Conservation (phyloP, 371 early-diverging fungal genomes). For the Mortierella sp. region DNA sequence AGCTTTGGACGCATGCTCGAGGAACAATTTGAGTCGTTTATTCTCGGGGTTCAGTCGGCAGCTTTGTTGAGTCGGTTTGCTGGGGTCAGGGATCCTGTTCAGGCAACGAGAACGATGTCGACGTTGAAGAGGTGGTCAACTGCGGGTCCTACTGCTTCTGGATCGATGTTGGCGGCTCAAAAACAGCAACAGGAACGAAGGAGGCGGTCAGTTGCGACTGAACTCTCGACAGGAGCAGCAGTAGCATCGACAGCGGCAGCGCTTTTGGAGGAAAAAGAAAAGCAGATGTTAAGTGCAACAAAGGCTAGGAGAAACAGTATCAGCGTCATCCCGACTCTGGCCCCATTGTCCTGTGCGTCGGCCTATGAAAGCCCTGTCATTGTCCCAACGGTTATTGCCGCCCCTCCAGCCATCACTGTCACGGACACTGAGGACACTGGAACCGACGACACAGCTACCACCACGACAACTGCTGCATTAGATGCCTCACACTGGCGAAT, state of each 20-base stretch:
- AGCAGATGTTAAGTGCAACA: not conserved
- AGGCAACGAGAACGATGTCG: not conserved
- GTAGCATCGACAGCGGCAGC: not conserved
- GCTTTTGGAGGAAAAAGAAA: not conserved
- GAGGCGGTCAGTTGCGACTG: not conserved
- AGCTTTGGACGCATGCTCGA: not conserved
- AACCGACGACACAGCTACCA: not conserved
- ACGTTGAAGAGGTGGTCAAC: not conserved
- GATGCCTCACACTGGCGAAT: not conserved
- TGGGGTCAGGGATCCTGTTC: not conserved
- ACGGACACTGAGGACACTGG: not conserved
- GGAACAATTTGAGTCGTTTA: constrained; percentile 15
- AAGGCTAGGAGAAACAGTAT: constrained; percentile 1
- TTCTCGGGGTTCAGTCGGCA: constrained; percentile 5
- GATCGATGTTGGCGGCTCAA: not conserved
- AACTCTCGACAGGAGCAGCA: not conserved
- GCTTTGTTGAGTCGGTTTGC: not conserved
- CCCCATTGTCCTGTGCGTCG: not conserved
- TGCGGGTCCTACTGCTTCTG: not conserved
- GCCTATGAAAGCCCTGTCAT: not conserved
- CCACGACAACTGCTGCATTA: not conserved
- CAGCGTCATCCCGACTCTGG: not conserved
- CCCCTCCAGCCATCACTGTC: not conserved
- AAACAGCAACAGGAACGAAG: not conserved
- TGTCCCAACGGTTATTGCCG: not conserved